These are phyloP conservation scores for Stachybotrys chlorohalonatus DNA, from an alignment of 2,329 filamentous ascomycete genomes.

Conservation along the genomic window DNA sequence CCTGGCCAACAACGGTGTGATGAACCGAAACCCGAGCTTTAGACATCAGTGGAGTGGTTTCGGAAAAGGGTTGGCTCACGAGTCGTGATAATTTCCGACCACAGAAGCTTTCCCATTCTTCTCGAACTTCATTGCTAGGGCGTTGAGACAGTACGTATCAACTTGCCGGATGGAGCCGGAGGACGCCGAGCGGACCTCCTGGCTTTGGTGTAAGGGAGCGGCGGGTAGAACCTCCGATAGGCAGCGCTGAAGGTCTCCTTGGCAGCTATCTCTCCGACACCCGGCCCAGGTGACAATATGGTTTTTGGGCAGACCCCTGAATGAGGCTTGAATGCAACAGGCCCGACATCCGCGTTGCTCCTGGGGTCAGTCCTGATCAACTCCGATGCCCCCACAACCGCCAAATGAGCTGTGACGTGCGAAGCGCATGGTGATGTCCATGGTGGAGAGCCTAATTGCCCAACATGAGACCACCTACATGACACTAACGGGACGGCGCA, in stretches of 20 bases:
- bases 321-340: neutral
- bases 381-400: neutral
- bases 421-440: neutral
- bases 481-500: neutral
- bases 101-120: neutral
- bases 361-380: neutral
- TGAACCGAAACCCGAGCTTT: neutral
- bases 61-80: neutral
- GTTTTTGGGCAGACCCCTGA: neutral
- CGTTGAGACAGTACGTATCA: neutral
- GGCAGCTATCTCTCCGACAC: neutral
- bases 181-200: neutral
- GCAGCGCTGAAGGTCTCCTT: neutral
- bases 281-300: neutral
- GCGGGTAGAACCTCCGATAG: neutral
- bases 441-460: neutral
- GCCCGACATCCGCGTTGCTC: neutral
- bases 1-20: neutral
- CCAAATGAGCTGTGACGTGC: neutral
- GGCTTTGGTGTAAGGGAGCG: neutral
- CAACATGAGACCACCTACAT: neutral
- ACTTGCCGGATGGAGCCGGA: neutral
- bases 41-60: neutral
- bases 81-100: neutral
- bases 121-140: neutral